Evolutionary conservation across 495 filamentous ascomycete genomes (phyloP).

Genomic region (Tetracladium marchalianum): DNA sequence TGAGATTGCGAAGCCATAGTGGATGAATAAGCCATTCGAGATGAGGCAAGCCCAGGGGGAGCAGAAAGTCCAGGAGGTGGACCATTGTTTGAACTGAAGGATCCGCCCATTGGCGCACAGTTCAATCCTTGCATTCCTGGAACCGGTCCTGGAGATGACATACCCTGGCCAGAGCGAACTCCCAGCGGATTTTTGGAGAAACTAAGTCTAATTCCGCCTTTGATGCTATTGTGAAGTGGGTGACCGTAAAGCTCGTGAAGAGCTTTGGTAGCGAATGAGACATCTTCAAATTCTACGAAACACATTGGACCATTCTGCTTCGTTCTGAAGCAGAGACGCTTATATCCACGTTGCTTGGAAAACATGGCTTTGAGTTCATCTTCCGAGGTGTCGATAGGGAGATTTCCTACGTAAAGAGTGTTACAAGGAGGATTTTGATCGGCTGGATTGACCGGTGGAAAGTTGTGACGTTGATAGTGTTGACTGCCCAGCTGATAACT

Average conservation of each 20-base stretch:
- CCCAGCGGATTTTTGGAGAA: constrained; percentile 98
- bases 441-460: constrained; percentile 86
- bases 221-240: constrained; percentile 82
- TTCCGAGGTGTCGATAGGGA: constrained; percentile 88
- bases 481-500: constrained; percentile 48
- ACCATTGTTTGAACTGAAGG: constrained; percentile 63
- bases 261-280: constrained; percentile 86
- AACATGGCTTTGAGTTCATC: constrained; percentile 95
- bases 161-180: constrained; percentile 68
- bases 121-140: constrained; percentile 42
- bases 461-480: constrained; percentile 54
- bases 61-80: constrained; percentile 64
- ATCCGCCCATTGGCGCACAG: constrained; percentile 39
- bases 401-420: constrained; percentile 93
- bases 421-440: constrained; percentile 98
- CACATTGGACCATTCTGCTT: constrained; percentile 99
- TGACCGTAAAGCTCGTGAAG: constrained; percentile 88
- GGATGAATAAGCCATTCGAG: constrained; percentile 22
- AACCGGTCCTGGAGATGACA: constrained; percentile 39
- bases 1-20: constrained; percentile 28
- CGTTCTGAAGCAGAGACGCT: constrained; percentile 91
- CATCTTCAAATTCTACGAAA: constrained; percentile 97
- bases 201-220: constrained; percentile 93
- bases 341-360: constrained; percentile 90
- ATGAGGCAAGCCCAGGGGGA: constrained; percentile 54